These are phyloP conservation scores for Xylaria sp. DNA, from an alignment of 495 filamentous ascomycete species.

Conservation along the genomic window DNA sequence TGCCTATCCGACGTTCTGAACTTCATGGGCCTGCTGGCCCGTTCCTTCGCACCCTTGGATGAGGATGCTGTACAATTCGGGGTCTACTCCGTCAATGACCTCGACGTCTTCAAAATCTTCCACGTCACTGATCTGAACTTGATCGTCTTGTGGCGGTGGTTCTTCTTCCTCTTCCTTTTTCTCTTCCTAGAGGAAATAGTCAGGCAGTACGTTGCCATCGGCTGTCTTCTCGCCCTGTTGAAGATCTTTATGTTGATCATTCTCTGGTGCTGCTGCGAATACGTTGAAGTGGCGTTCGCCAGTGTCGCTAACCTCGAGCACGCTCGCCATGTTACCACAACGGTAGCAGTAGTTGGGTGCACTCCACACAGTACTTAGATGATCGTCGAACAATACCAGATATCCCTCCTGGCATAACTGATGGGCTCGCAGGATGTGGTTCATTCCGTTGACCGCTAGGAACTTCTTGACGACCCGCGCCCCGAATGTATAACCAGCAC, in stretches of 20 bases:
- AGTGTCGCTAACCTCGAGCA: constrained; percentile 90
- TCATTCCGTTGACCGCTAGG: constrained; percentile 94
- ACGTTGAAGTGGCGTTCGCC: constrained; percentile 96
- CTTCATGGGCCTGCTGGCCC: background rate
- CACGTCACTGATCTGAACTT: background rate
- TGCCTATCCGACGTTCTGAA: background rate
- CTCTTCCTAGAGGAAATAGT: constrained; percentile 59
- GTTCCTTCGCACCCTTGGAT: background rate
- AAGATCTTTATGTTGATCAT: constrained; percentile 86
- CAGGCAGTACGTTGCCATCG: constrained; percentile 58
- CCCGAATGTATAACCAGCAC: constrained; percentile 96
- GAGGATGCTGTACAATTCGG: background rate
- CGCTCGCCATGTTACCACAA: constrained; percentile 96
- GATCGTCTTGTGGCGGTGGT: too few species aligned
- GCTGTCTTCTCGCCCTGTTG: constrained; percentile 65
- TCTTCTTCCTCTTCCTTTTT: background rate
- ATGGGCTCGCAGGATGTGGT: constrained; percentile 93
- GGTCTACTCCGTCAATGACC: background rate
- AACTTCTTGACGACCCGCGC: constrained; percentile 98
- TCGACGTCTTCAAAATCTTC: background rate
- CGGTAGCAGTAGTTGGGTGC: constrained; percentile 97
- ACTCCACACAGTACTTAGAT: constrained; percentile 94
- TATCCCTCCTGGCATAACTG: constrained; percentile 98
- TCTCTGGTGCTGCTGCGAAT: constrained; percentile 95
- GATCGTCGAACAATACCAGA: constrained; percentile 93